A percentile compares a stretch with the other conserved stretches of the same genome.
These are phyloP conservation scores for Limnanthes douglasii DNA, from an alignment of 345 rosid genomes.

Conservation along the genomic window DNA sequence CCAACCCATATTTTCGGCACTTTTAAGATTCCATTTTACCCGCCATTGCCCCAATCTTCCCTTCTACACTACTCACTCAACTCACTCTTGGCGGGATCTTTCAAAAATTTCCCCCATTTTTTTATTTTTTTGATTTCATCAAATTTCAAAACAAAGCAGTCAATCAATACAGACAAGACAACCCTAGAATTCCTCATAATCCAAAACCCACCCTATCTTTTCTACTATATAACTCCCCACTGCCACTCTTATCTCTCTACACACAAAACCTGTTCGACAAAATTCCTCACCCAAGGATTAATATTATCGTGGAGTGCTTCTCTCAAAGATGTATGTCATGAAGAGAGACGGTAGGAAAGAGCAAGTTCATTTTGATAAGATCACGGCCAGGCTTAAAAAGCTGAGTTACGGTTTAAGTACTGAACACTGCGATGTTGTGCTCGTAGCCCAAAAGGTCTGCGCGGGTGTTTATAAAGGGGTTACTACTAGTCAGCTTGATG, in stretches of 20 bases:
- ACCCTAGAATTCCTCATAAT: conserved; percentile 2
- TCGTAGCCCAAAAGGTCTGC: conserved; percentile 96
- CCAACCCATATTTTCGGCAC: no score
- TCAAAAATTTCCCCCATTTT: conserved; percentile 5
- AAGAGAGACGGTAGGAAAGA: conserved; percentile 92
- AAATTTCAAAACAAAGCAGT: no score
- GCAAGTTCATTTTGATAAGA: conserved; percentile 91
- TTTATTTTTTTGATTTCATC: no score
- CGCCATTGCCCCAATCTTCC: no score
- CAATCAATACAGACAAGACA: no score
- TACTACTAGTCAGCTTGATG: conserved; percentile 94
- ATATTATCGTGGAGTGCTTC: neutral
- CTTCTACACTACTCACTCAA: no score
- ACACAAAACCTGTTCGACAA: conserved; percentile 18
- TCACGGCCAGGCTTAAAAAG: conserved; percentile 90
- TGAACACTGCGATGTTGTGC: conserved; percentile 96
- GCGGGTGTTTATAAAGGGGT: conserved; percentile 97
- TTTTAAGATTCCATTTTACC: no score
- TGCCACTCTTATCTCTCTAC: neutral
- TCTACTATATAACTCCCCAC: neutral
- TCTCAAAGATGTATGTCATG: conserved; percentile 55
- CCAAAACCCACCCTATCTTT: conserved; percentile 4
- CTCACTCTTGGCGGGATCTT: conserved; percentile 29
- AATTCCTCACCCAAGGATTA: conserved; percentile 14
- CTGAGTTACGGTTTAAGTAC: conserved; percentile 79